Evolutionary conservation across 306 rosid genomes (phyloP), one percentile per base, ranked within the genome.

Genomic region (Luffa aegyptiaca): DNA sequence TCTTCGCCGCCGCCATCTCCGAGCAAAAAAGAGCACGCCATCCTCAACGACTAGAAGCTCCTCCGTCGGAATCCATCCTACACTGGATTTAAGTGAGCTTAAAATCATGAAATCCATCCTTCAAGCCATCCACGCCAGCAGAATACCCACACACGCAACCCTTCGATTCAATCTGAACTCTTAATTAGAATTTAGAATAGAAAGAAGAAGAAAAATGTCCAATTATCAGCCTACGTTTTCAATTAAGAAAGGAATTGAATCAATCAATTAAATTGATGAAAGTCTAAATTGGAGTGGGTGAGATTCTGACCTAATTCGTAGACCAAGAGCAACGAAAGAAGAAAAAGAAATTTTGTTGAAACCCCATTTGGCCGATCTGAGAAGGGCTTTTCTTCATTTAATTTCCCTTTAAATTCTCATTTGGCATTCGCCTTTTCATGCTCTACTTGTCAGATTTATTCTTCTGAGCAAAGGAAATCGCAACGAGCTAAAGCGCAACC

Each of bases 311-410:
- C 69, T 79, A 89, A 80, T 84, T 87, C 89, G 82, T 52, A 39
- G 78, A 46, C 18, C 62, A 71, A 68, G 17, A 71, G 41, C 70
- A 57, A 45, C 64, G n/a, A n/a, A n/a, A 58, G 79, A 75, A 75
- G 81, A 76, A 71, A 49, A 49, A 5, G 78, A 14, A 85, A 80
- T 82, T 85, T 82, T 90, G 96, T 81, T 85, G 89, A 74, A 80
- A 86, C 86, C 76, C 87, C 84, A 63, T 91, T 91, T 95, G 98
- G 91, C 96, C 83, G 64, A 81, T 90, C 86, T 83, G 88, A 72
- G n/a, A n/a, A n/a, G n/a, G n/a, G 85, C 8, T 26, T 31, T 12
- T 45, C 12, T 70, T n/a, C n/a, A n/a, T 71, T 71, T 46, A 7
- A 6, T 20, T 6, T 21, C 36, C 45, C 12, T 84, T 85, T 82